Evolutionary conservation across 352 stramenopile species (phyloP), one percentile per base, ranked within the genome.

Genomic region (Aphanomyces euteiches): DNA sequence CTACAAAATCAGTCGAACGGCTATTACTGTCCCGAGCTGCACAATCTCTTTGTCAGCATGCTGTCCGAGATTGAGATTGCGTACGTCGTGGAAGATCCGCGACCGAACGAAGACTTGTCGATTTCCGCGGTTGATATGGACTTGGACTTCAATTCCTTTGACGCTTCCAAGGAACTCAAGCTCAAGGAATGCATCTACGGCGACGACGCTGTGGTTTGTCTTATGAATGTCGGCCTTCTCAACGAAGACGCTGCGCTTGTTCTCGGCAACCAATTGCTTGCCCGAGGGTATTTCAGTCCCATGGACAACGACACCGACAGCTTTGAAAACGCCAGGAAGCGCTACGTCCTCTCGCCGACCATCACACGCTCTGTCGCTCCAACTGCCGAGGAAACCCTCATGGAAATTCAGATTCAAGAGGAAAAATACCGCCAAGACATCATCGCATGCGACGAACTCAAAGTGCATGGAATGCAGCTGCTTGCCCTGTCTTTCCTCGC

Each of bases 1-100:
- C 8, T 76, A 63, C 43, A 73, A 60, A 69, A 77, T 69, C 12
- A 77, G 67, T 48, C 43, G 34, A 70, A 70, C 54, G 64, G 64
- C 8, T 70, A 70, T 41, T 70, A 70, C 64, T 70, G 64, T 28
- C 64, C 64, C n/a, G 64, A 70, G 21, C 54, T 70, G 64, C 64
- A 70, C 64, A 70, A 70, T 41, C 40, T 70, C 10, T 70, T 70
- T 58, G 64, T 70, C 6, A 61, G 64, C 45, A 70, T 70, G 64
- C 64, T 70, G 15, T 39, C 53, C 4, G 64, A 70, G 64, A 70
- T 70, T 40, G 64, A 70, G 39, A 61, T 70, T 50, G 41, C 53
- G 21, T 70, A 70, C 21, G 54, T 70, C 40, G 64, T 70, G 17
- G 64, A 70, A 15, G 64, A 70, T 34, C 64, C 64, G 8, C 34